Conservation (phyloP, 768 basidiomycete genomes). For the Cubamyces lactineus region DNA sequence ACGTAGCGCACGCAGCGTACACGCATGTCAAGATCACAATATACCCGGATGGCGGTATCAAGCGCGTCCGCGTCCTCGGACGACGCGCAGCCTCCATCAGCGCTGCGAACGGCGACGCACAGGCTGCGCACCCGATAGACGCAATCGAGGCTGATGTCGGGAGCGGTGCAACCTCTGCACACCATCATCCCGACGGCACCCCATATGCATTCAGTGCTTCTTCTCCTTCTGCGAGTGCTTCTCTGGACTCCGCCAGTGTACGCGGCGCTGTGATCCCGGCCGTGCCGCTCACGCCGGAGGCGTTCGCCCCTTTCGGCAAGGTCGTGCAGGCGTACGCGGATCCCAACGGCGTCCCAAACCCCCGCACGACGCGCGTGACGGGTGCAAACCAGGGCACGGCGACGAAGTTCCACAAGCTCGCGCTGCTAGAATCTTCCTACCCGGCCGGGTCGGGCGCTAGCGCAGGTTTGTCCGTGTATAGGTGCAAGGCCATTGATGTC, state of each 20-base stretch:
- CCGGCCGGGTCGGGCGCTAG: slow-evolving; percentile 58
- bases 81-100: slow-evolving; percentile 41
- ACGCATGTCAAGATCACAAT: slow-evolving; percentile 90
- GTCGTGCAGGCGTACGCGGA: slow-evolving; percentile 89
- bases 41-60: slow-evolving; percentile 94
- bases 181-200: not conserved
- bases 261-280: slow-evolving; percentile 46
- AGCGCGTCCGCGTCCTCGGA: slow-evolving; percentile 86
- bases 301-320: slow-evolving; percentile 86
- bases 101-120: slow-evolving; percentile 2
- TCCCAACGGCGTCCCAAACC: slow-evolving; percentile 56
- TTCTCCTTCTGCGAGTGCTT: not conserved
- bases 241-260: not conserved
- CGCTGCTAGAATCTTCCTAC: slow-evolving; percentile 70
- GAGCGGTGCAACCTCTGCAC: slow-evolving; percentile 15
- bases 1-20: slow-evolving; percentile 57
- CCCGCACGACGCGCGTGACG: slow-evolving; percentile 72
- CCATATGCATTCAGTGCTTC: not conserved
- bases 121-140: slow-evolving; percentile 13
- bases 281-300: slow-evolving; percentile 78
- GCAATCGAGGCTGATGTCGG: slow-evolving; percentile 15
- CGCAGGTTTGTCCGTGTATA: slow-evolving; percentile 79
- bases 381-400: slow-evolving; percentile 90
- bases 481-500: slow-evolving; percentile 65
- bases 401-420: slow-evolving; percentile 89